Percentiles rank a stretch among this genome's conserved stretches.
Conservation (phyloP, 176 grass and related monocot species). For the Metroxylon sagu region DNA sequence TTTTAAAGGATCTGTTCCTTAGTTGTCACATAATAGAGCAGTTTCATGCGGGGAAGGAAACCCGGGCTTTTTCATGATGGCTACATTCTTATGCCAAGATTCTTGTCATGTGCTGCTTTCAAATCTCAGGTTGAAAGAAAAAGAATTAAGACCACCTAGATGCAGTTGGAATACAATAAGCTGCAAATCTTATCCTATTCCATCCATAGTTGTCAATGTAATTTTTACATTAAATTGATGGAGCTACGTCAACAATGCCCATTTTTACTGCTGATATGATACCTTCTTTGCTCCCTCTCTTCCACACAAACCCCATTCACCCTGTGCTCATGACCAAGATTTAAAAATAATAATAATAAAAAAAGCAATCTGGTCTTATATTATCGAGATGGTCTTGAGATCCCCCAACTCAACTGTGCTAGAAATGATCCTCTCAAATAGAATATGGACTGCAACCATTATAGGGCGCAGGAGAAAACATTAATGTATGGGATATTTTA, state of each 20-base stretch:
- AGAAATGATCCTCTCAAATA: constrained; percentile 14
- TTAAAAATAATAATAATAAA: too few relatives aligned
- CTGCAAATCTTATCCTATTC: too few relatives aligned
- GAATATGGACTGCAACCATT: constrained; percentile 22
- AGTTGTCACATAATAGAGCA: neutral
- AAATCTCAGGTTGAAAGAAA: too few relatives aligned
- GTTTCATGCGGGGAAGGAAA: too few relatives aligned
- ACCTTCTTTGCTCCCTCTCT: constrained; percentile 15
- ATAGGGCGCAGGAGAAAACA: constrained; percentile 5
- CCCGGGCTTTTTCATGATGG: too few relatives aligned
- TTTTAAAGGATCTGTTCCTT: neutral
- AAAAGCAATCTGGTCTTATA: constrained; percentile 2
- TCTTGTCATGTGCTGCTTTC: too few relatives aligned
- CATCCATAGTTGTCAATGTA: neutral
- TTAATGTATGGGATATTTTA: constrained; percentile 6
- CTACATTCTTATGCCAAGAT: too few relatives aligned
- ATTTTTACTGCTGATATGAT: neutral
- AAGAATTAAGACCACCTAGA: too few relatives aligned
- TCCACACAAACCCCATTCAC: constrained; percentile 18
- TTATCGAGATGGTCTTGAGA: constrained; percentile 45
- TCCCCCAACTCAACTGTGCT: constrained; percentile 27
- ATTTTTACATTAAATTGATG: neutral
- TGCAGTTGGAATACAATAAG: too few relatives aligned
- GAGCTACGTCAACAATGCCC: neutral
- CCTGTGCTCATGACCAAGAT: constrained; percentile 7